A percentile compares a stretch with the other conserved stretches of the same genome.
phyloP scores from a whole-genome alignment of 805 yeast species.

The Lachancea sp. region DNA sequence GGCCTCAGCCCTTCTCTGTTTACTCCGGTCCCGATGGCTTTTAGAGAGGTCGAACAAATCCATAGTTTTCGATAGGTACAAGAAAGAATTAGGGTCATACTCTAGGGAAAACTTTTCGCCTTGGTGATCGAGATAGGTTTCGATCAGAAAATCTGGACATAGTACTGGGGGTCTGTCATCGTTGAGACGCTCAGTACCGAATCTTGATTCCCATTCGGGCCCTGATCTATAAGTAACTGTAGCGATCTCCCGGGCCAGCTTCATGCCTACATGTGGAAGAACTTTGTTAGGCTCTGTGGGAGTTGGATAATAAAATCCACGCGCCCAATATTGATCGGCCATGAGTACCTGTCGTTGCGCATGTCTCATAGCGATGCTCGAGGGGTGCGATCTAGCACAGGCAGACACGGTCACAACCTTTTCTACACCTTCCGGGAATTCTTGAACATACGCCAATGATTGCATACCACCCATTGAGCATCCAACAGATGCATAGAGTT shows the following conservation, averaged over 20 bases:
- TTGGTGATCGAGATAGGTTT: constrained; percentile 88
- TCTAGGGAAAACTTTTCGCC: constrained; percentile 91
- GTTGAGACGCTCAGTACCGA: constrained; percentile 82
- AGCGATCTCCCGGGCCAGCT: constrained; percentile 86
- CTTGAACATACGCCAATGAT: constrained; percentile 78
- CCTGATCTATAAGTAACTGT: constrained; percentile 92
- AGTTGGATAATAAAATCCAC: constrained; percentile 75
- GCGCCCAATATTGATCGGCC: constrained; percentile 93
- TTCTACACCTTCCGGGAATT: constrained; percentile 69
- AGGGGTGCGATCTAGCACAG: constrained; percentile 91
- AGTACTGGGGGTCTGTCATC: constrained; percentile 74
- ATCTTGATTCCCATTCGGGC: constrained; percentile 93
- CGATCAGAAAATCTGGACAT: constrained; percentile 89
- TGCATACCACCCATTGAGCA: constrained; percentile 99
- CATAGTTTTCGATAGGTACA: constrained; percentile 90
- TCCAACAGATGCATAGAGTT: constrained; percentile 75
- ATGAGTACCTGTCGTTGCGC: constrained; percentile 88
- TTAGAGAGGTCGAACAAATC: constrained; percentile 79
- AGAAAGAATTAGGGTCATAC: constrained; percentile 83
- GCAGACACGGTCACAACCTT: constrained; percentile 79
- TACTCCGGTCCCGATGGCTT: constrained; percentile 41
- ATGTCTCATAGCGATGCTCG: constrained; percentile 88
- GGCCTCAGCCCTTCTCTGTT: constrained; percentile 36
- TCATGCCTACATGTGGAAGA: constrained; percentile 95
- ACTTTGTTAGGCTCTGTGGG: constrained; percentile 34